Evolutionary conservation across 1,139 yeast species (phyloP).

Genomic region (Suhomyces bribrorum): DNA sequence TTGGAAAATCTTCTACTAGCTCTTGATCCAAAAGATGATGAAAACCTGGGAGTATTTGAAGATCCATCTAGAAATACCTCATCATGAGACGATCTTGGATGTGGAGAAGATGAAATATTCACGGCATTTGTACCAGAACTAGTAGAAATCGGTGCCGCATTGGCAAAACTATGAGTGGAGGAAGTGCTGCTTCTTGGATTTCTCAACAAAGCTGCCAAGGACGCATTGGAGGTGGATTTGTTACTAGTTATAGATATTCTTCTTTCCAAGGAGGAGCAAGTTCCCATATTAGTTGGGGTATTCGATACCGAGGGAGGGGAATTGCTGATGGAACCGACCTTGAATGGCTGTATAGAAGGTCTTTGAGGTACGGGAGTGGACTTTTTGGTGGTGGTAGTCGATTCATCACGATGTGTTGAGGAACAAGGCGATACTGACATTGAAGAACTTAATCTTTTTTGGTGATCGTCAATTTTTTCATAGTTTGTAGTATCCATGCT

Average conservation of each 20-base stretch:
- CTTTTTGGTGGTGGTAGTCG: conserved; percentile 14
- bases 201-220: conserved; percentile 54
- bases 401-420: conserved; percentile 13
- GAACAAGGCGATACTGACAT: conserved; percentile 36
- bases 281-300: conserved; percentile 20
- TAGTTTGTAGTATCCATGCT: conserved; percentile 44
- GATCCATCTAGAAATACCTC: conserved; percentile 30
- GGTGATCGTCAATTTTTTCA: too few species aligned
- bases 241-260: conserved; percentile 48
- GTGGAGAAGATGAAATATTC: conserved; percentile 20
- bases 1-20: conserved; percentile 46
- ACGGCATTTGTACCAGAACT: conserved; percentile 10
- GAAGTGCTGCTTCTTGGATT: conserved; percentile 42
- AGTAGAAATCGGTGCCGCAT: conserved; percentile 32
- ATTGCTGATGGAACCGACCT: conserved; percentile 59
- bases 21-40: conserved; percentile 59
- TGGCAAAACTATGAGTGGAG: conserved; percentile 32
- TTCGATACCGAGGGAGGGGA: conserved; percentile 39
- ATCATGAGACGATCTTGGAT: conserved; percentile 45
- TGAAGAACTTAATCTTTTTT: conserved; percentile 14
- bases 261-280: conserved; percentile 39
- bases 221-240: conserved; percentile 55
- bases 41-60: conserved; percentile 45
- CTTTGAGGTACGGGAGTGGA: conserved; percentile 25
- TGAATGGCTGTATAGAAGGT: conserved; percentile 56